phyloP scores from a whole-genome alignment of 495 filamentous ascomycete genomes.

The Amorphotheca resinae region DNA sequence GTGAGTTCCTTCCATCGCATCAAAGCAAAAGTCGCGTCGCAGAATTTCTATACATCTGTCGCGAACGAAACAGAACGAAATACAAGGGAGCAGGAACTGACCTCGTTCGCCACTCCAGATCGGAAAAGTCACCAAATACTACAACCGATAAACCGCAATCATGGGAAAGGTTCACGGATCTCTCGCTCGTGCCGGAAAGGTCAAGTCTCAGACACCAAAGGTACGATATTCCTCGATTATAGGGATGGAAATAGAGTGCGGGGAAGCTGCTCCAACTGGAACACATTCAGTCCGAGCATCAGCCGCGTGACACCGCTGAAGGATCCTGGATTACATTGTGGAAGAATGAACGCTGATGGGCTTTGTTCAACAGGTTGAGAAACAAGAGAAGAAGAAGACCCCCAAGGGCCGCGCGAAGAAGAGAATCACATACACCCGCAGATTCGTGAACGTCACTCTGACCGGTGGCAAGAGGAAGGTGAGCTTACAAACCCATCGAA shows the following conservation, averaged over 20 bases:
- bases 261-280: neutral
- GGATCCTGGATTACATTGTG: neutral
- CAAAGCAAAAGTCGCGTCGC: neutral
- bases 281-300: neutral
- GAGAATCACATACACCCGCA: constrained; percentile 90
- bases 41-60: neutral
- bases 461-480: constrained; percentile 99
- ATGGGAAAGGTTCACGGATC: constrained; percentile 91
- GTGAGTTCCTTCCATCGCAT: constrained; percentile 8
- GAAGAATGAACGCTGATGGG: constrained; percentile 13
- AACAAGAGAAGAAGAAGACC: constrained; percentile 82
- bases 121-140: constrained; percentile 3
- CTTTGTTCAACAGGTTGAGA: constrained; percentile 51
- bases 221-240: constrained; percentile 33
- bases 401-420: constrained; percentile 99
- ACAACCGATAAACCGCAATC: constrained; percentile 34
- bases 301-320: too few species aligned
- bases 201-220: constrained; percentile 88
- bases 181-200: constrained; percentile 94
- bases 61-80: neutral
- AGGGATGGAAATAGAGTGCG: neutral
- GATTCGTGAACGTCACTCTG: constrained; percentile 98
- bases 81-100: neutral
- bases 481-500: constrained; percentile 1
- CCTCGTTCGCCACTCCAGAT: constrained; percentile 4